Base-by-base conservation (phyloP, 345 rosid species). In the Clausena lansium region DNA sequence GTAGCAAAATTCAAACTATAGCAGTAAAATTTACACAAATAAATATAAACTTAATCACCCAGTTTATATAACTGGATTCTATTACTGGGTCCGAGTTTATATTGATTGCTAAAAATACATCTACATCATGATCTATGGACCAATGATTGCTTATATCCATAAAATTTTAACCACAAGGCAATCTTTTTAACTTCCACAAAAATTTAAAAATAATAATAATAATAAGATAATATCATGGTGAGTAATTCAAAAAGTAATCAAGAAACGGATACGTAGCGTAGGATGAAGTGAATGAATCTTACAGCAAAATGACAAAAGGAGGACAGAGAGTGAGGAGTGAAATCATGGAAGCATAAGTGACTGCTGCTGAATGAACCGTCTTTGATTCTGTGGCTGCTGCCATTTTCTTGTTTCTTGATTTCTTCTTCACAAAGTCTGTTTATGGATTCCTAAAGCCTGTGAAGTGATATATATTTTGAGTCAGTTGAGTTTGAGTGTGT, bases 221-320 rank as follows among this genome's bases (percentile, higher is more conserved):
- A 52, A 17, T 0, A 45, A 45, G 50, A 45, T 45, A 13, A 45
- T 13, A 45, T 17, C 20, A 52, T 6, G 57, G 5, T 52, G n/a
- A 15, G 7, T 52, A 52, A 52, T 52, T 52, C 2, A 5, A 15
- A 14, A 15, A 17, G 22, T 52, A 52, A 52, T 52, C 57, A 52
- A 52, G 57, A 52, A 17, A 52, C 57, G 17, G 57, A 52, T 5
- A 17, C 22, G 17, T 61, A 61, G 11, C 50, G 50, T 14, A 45
- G 50, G 50, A 61, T 9, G 14, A 61, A 61, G 65, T 10, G 33
- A 7, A 78, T 6, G 24, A 25, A 25, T n/a, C 91, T 88, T 85
- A 97, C 99, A 97, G 92, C 66, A 97, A 79, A 82, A 94, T 89
- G 60, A 97, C 99, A 77, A 91, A 89, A 24, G 98, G 99, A 73